Evolutionary conservation across 306 rosid genomes (phyloP).

Genomic region (Potentilla sterilis): DNA sequence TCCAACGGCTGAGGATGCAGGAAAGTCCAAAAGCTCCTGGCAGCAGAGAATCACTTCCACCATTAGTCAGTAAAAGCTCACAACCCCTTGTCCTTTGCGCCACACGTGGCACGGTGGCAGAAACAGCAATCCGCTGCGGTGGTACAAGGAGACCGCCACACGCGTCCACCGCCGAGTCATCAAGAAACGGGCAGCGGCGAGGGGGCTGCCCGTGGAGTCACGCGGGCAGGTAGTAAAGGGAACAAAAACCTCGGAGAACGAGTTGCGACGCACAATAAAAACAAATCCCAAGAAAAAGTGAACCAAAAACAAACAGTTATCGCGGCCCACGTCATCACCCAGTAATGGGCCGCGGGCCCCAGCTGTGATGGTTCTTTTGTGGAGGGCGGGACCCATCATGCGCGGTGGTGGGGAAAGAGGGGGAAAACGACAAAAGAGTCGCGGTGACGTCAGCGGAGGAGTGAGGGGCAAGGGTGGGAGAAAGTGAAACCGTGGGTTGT

Average conservation of each 20-base stretch:
- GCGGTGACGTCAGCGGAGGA: conserved; percentile 35
- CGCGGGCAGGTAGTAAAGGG: conserved; percentile 23
- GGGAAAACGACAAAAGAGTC: conserved; percentile 53
- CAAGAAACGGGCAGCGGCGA: conserved; percentile 2
- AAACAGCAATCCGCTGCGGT: conserved; percentile 3
- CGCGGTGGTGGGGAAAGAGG: conserved; percentile 8
- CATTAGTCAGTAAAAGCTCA: background rate
- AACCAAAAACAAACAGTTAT: background rate
- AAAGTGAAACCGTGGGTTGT: conserved; percentile 57
- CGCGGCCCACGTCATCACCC: conserved; percentile 34
- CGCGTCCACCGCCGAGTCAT: conserved; percentile 38
- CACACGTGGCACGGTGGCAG: conserved; percentile 30
- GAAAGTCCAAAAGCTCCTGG: background rate
- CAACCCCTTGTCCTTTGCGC: background rate
- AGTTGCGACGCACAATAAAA: conserved; percentile 12
- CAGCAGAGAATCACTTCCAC: background rate
- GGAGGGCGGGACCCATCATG: conserved; percentile 22
- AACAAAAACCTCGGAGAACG: conserved; percentile 37
- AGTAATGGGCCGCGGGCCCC: conserved; percentile 31
- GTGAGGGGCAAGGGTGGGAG: conserved; percentile 51
- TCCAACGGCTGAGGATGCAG: background rate
- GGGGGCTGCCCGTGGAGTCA: conserved; percentile 8
- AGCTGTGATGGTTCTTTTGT: conserved; percentile 8
- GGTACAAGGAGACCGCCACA: conserved; percentile 28
- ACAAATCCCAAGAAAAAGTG: conserved; percentile 29